Evolutionary conservation across 306 rosid species (phyloP), one percentile per base, ranked within the genome.

Genomic region (Prunus mume): DNA sequence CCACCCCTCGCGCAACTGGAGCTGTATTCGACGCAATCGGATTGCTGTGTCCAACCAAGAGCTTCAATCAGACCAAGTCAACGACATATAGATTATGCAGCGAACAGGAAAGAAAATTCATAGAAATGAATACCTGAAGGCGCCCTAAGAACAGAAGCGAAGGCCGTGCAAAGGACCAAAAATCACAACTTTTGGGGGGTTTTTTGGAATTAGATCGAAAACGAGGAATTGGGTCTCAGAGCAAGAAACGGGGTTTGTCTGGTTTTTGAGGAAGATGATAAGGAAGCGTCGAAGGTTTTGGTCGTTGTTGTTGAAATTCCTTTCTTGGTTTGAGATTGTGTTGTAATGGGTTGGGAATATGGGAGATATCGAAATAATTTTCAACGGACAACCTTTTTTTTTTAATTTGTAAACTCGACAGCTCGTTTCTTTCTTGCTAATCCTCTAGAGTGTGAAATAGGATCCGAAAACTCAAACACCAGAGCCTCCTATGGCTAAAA

Each of bases 21-120:
- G 63, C 38, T 66, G 14, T 46, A 66, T 73, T 30, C 78, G 41
- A 72, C 20, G 54, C 34, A 79, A 73, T 68, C 69, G 27, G 54
- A 72, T 56, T 65, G n/a, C 83, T 80, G 77, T 13, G 12, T 25
- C 60, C 68, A 34, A 46, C 30, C 18, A 73, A 20, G 38, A 45
- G 60, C 49, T 12, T 61, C 77, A 28, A 73, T 73, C 32, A 60
- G 11, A 45, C 57, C 69, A 62, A 61, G 17, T 60, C n/a, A n/a
- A 71, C 65, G 27, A 27, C 18, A 46, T 12, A 46, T 38, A 47
- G n/a, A 60, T 38, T 11, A 28, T 3, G 11, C 18, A 74, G 2
- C 58, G 9, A 17, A 0, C 57, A 38, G 2, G 12, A n/a, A 13
- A 41, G 3, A 1, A 25, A 30, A 60, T 27, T 15, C 22, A 5